phyloP scores from a whole-genome alignment of 208 protist genomes.

The Crithidia thermophila region DNA sequence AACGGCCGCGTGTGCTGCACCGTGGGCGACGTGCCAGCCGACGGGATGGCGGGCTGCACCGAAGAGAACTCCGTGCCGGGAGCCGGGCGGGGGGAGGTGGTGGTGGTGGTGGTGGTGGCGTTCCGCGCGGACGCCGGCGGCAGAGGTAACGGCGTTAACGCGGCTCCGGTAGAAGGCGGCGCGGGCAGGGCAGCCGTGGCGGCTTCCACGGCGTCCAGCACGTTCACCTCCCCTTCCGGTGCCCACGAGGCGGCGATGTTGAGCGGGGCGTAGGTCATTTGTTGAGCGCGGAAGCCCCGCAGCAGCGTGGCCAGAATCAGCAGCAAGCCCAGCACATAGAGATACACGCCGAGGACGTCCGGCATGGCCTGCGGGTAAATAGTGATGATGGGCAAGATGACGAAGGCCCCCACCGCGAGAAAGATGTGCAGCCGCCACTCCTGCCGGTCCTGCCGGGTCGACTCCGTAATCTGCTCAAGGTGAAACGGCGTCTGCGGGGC shows the following conservation, averaged over 20 bases:
- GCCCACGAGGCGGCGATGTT: constrained; percentile 44
- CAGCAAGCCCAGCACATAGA: constrained; percentile 38
- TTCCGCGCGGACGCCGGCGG: no score
- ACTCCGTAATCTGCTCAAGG: constrained; percentile 31
- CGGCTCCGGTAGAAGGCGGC: not conserved
- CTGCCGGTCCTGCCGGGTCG: constrained; percentile 33
- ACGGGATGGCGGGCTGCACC: not conserved
- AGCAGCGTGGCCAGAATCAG: constrained; percentile 33
- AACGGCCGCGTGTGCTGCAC: not conserved
- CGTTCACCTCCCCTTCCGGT: constrained; percentile 8
- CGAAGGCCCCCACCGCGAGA: constrained; percentile 29
- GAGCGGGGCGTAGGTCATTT: constrained; percentile 46
- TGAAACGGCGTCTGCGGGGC: constrained; percentile 37
- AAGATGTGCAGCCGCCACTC: constrained; percentile 55
- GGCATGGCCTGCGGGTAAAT: constrained; percentile 53
- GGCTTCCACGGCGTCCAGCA: constrained; percentile 1
- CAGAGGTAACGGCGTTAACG: not conserved
- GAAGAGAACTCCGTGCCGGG: not conserved
- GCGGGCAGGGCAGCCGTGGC: not conserved
- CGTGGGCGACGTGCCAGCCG: not conserved
- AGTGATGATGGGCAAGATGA: constrained; percentile 45
- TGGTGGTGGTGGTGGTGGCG: not conserved
- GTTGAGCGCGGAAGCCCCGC: constrained; percentile 41
- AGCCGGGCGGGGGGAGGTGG: not conserved
- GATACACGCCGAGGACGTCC: constrained; percentile 31